Evolutionary conservation across 106 monocot species (phyloP).

Genomic region (Dendrobium chrysotoxum): DNA sequence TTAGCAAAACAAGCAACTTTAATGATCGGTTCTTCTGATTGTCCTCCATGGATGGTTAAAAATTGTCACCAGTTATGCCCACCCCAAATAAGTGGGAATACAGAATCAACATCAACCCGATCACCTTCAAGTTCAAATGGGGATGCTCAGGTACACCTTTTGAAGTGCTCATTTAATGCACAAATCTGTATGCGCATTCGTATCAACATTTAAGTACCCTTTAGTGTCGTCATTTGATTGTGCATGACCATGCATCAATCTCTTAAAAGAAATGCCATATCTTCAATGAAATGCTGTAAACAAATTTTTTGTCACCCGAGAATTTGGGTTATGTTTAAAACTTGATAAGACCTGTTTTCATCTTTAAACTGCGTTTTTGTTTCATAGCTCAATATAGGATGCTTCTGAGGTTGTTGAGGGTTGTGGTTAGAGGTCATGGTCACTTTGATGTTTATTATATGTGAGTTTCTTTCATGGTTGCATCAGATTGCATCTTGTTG

Average conservation of each 20-base stretch:
- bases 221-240: not conserved
- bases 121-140: conserved; percentile 62
- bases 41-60: conserved; percentile 31
- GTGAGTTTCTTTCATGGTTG: not conserved
- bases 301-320: not conserved
- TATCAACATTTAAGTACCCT: not conserved
- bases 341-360: not conserved
- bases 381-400: not conserved
- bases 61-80: conserved; percentile 46
- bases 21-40: conserved; percentile 14
- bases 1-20: conserved; percentile 5
- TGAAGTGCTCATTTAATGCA: not conserved
- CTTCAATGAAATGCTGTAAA: not conserved
- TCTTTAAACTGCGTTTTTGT: not conserved
- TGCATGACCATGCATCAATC: not conserved
- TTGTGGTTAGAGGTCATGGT: not conserved
- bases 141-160: conserved; percentile 48
- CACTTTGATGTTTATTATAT: not conserved
- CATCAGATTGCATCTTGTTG: not conserved
- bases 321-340: not conserved
- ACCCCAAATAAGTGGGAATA: conserved; percentile 59
- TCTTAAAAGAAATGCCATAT: not conserved
- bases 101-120: conserved; percentile 57
- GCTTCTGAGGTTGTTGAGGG: not conserved
- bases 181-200: not conserved